Base-by-base conservation (phyloP, 129 eudicot species). In the Tagetes erecta region DNA sequence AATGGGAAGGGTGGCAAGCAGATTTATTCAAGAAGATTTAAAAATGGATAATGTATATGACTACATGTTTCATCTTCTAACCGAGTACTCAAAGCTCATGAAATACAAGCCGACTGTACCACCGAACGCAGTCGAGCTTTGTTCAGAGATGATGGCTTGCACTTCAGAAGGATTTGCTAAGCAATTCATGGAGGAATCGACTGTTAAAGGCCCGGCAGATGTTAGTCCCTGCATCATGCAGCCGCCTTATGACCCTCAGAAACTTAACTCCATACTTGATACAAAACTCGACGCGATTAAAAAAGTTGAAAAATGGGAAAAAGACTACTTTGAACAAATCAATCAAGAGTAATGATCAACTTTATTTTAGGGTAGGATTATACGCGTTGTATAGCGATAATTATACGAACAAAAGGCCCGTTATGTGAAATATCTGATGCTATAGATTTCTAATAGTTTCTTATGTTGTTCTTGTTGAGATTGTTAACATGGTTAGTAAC, bases 11-110 rank as follows among this genome's bases (percentile, higher is more conserved):
- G 91, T 85, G 4, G 96, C 89, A 27, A 90, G 92, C 68, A 78
- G 79, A 0, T 88, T 90, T 81, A 93, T 90, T 30, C 92, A 75
- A 70, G 80, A 88, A 49, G 92, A 88, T 7, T 33, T 90, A 50
- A 86, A 86, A 39, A 86, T 90, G 89, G 89, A 86, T 40, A 57
- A 83, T 56, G 91, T 93, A 36, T 93, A 93, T 10, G 91, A 93
- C 66, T 93, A 93, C 86, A 90, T 90, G 97, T 85, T 90, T 36
- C 98, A 93, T 80, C 83, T 93, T 52, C 73, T 93, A 38, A 88
- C 10, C 4, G 91, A 83, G 71, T 93, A 93, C 9, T 74, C 97
- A 5, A 93, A 84, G 86, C 89, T 93, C 52, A 75, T 93, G 62
- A 88, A 76, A 58, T 90, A 84, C 87, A 86, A 84, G 81, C 98